phyloP scores from a whole-genome alignment of 2,329 filamentous ascomycete species.

The Exophiala sideris region DNA sequence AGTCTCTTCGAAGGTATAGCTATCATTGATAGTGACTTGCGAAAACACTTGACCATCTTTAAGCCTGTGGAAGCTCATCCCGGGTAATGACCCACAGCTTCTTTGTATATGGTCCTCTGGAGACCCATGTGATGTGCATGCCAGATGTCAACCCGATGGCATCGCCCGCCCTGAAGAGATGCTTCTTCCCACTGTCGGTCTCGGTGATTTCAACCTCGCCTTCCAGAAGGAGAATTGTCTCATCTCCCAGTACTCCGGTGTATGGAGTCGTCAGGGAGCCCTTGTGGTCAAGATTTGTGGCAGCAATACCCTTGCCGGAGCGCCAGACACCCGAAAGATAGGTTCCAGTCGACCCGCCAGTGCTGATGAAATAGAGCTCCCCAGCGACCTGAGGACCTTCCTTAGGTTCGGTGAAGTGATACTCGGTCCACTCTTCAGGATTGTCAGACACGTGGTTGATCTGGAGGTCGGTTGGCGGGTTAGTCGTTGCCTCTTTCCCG shows the following conservation, averaged over 20 bases:
- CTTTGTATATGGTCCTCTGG: constrained; percentile 8
- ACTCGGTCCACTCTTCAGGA: constrained; percentile 9
- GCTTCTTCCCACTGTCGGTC: constrained; percentile 11
- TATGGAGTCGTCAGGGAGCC: constrained; percentile 9
- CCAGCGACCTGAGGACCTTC: constrained; percentile 8
- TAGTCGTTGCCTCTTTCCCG: neutral
- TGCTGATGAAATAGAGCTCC: constrained; percentile 10
- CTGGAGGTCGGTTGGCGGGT: neutral
- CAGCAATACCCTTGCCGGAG: constrained; percentile 11
- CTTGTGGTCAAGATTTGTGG: neutral
- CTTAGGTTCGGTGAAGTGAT: constrained; percentile 11
- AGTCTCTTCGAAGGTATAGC: too few relatives aligned
- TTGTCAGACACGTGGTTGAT: constrained; percentile 8
- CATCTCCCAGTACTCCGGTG: constrained; percentile 8
- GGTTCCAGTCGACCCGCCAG: constrained; percentile 4
- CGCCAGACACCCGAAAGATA: constrained; percentile 6
- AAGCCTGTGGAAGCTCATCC: constrained; percentile 1
- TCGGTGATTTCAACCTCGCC: constrained; percentile 10
- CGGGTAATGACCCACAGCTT: constrained; percentile 13
- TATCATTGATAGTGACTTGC: too few relatives aligned
- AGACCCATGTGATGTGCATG: constrained; percentile 10
- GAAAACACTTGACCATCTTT: neutral
- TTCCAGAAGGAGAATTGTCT: constrained; percentile 11
- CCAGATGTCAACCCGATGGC: constrained; percentile 8
- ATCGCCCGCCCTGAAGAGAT: constrained; percentile 11